These are phyloP conservation scores for Wallacemonas sp. DNA, from an alignment of 208 protist species.

Conservation along the genomic window DNA sequence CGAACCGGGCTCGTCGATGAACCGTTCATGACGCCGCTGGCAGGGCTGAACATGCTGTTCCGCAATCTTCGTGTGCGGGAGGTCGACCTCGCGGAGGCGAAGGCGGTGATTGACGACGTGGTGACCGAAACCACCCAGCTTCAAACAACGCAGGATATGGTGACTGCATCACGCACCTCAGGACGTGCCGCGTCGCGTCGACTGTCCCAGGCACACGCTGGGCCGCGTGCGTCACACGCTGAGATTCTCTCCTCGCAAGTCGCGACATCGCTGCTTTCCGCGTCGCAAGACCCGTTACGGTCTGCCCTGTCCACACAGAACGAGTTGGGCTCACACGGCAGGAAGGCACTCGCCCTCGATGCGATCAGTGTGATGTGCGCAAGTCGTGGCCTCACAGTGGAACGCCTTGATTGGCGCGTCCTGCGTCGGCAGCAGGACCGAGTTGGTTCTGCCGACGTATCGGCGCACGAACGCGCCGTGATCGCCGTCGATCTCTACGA, in stretches of 20 bases:
- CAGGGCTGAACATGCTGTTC: constrained; percentile 60
- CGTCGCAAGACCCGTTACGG: constrained; percentile 21
- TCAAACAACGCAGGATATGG: neutral
- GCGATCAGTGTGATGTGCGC: constrained; percentile 45
- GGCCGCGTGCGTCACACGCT: neutral
- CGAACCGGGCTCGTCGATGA: constrained; percentile 49
- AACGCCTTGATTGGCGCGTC: constrained; percentile 30
- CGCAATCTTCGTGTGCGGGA: constrained; percentile 28
- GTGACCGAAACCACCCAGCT: constrained; percentile 25
- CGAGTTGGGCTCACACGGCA: constrained; percentile 30
- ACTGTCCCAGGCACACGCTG: neutral
- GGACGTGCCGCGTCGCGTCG: neutral
- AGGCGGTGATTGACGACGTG: constrained; percentile 28
- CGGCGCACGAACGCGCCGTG: constrained; percentile 43
- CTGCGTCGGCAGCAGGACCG: constrained; percentile 30
- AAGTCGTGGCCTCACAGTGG: constrained; percentile 33
- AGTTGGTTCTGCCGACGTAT: constrained; percentile 39
- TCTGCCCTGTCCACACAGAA: constrained; percentile 17
- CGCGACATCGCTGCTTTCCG: constrained; percentile 12
- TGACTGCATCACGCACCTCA: neutral
- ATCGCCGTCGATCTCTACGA: constrained; percentile 51
- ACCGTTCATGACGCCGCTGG: constrained; percentile 53
- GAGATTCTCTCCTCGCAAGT: neutral
- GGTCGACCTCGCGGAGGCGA: constrained; percentile 31
- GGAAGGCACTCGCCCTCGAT: constrained; percentile 52